phyloP scores from a whole-genome alignment of 2,329 filamentous ascomycete genomes.

The Fusarium continuum region DNA sequence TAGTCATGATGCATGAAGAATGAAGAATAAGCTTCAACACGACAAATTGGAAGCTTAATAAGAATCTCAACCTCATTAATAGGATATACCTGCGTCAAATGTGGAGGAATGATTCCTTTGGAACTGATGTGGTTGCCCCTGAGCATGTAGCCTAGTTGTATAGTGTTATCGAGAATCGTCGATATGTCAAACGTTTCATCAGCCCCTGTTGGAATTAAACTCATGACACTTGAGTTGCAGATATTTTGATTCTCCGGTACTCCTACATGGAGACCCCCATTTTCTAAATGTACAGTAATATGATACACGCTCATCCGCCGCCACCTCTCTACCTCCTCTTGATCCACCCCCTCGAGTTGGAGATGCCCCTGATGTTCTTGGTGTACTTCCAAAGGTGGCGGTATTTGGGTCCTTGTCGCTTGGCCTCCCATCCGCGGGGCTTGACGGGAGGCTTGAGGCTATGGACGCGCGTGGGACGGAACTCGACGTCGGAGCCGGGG shows the following conservation, averaged over 20 bases:
- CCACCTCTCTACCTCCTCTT: conserved; percentile 49
- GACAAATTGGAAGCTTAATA: no score
- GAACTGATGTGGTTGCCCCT: no score
- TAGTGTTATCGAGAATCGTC: no score
- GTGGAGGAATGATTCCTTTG: no score
- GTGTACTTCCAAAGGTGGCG: conserved; percentile 71
- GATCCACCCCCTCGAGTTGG: conserved; percentile 54
- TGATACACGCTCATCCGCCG: conserved; percentile 32
- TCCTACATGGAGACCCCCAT: conserved; percentile 38
- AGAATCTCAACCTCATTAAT: no score
- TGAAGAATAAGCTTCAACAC: no score
- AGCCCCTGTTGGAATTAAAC: no score
- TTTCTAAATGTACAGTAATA: conserved; percentile 44
- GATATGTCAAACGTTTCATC: not conserved
- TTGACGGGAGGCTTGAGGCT: conserved; percentile 70
- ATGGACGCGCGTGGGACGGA: conserved; percentile 81
- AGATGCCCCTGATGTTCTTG: conserved; percentile 62
- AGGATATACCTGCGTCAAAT: no score
- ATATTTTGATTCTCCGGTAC: conserved; percentile 14
- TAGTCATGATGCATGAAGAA: no score
- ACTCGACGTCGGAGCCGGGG: conserved; percentile 81
- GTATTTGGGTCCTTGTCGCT: conserved; percentile 72
- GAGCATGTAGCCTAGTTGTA: no score
- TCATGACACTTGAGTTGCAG: conserved; percentile 11
- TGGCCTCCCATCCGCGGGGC: conserved; percentile 72